Evolutionary conservation across 2,329 filamentous ascomycete species (phyloP).

Genomic region (Lasiodiplodia citricola): DNA sequence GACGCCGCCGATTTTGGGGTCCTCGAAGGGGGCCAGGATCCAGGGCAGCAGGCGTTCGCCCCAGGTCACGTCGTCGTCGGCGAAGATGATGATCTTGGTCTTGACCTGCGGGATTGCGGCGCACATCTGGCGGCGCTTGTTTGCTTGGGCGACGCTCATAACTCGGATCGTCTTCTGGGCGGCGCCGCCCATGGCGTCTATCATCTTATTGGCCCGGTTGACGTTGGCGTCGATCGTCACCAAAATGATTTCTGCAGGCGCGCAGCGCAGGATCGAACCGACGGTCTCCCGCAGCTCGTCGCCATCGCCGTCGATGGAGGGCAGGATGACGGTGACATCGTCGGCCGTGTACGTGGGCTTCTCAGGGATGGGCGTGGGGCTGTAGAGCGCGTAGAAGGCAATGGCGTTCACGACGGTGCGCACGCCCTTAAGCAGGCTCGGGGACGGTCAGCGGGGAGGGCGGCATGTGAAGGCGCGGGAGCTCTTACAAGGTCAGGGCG

Average conservation of each 20-base stretch:
- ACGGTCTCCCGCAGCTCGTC: constrained; percentile 83
- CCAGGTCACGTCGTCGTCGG: constrained; percentile 96
- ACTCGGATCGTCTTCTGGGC: constrained; percentile 68
- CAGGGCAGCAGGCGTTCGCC: constrained; percentile 83
- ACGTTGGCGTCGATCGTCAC: constrained; percentile 86
- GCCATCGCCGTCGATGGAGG: constrained; percentile 86
- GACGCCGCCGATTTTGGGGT: constrained; percentile 82
- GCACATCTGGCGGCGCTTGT: constrained; percentile 94
- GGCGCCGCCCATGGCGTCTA: constrained; percentile 46
- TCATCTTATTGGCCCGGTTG: constrained; percentile 68
- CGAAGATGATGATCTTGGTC: constrained; percentile 87
- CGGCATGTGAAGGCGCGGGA: constrained; percentile 1
- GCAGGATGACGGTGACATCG: constrained; percentile 93
- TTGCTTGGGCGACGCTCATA: constrained; percentile 80
- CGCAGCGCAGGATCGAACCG: constrained; percentile 73
- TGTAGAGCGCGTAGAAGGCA: constrained; percentile 81
- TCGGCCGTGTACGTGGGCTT: constrained; percentile 79
- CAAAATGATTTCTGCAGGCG: constrained; percentile 76
- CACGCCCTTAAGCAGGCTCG: constrained; percentile 83
- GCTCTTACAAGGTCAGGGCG: constrained; percentile 24
- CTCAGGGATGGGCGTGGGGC: constrained; percentile 79
- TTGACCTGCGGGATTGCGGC: constrained; percentile 84
- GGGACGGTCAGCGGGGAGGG: background rate
- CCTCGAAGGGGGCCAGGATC: constrained; percentile 92
- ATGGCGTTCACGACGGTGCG: constrained; percentile 83